Base-by-base conservation (phyloP, 2,329 filamentous ascomycete genomes). In the Pseudogymnoascus sp. region DNA sequence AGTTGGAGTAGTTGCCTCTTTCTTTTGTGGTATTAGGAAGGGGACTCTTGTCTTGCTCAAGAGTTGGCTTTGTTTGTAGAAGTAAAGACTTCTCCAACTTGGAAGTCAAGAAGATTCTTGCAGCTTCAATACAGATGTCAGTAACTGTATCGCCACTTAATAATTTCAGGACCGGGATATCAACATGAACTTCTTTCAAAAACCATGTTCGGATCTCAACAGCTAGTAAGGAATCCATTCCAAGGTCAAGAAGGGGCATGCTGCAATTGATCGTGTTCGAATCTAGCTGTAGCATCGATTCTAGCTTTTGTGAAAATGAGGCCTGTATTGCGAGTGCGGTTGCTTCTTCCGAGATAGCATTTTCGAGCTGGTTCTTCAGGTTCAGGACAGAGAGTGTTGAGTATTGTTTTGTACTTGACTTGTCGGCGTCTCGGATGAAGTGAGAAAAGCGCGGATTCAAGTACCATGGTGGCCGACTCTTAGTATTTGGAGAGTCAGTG, bases 131-230 rank as follows among this genome's bases (percentile, higher is more conserved):
- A 66, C 52, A 6, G 64, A 68, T 3, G 63, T 21, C 21, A 21
- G 21, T 21, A 21, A 21, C 21, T 21, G 21, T 21, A 21, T 21
- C 67, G 5, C 74, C 75, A 6, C 74, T 70, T 2, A 80, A 65
- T 18, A 81, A 71, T 63, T 77, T 77, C 2, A 81, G 68, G 0
- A 81, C 74, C 0, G 78, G 75, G 1, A 82, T 72, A 45, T 81
- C 75, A 0, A 76, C 68, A 0, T 33, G 15, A 8, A 55, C 21
- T 21, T 61, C 60, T 18, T 59, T 61, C 21, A 29, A 59, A 25
- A 61, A 61, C 60, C 60, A 61, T 6, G 21, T 33, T 5, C 60
- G 29, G n/a, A 61, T 25, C 7, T 61, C 60, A 7, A 61, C 60
- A 18, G 60, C 60, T 13, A 61, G 13, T 5, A 61, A 29, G n/a